These are phyloP conservation scores for Teratosphaeriaceae sp. DNA, from an alignment of 2,329 filamentous ascomycete genomes.

Conservation along the genomic window DNA sequence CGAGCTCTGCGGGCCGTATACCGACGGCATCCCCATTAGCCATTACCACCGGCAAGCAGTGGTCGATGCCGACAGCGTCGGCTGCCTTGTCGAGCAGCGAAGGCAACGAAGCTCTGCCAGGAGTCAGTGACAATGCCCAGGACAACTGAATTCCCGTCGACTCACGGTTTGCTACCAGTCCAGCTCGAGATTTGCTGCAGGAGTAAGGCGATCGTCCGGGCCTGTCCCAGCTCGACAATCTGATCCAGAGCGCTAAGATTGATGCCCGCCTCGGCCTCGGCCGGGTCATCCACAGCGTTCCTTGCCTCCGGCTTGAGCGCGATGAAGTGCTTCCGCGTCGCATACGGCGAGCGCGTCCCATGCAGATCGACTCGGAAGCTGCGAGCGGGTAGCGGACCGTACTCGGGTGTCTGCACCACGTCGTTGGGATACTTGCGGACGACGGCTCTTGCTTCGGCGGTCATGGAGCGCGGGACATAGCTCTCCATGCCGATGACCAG, in stretches of 20 bases:
- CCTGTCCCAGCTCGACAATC: slow-evolving; percentile 28
- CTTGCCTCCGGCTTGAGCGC: slow-evolving; percentile 17
- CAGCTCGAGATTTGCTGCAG: slow-evolving; percentile 15
- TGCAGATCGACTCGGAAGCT: slow-evolving; percentile 18
- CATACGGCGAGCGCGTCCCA: slow-evolving; percentile 21
- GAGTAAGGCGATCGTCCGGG: slow-evolving; percentile 20
- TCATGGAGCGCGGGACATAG: slow-evolving; percentile 28
- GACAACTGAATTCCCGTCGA: background rate
- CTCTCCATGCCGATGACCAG: slow-evolving; percentile 31
- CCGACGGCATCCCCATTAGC: too few species aligned
- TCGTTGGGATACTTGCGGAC: slow-evolving; percentile 17
- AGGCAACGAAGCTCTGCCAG: slow-evolving; percentile 14
- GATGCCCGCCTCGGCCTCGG: slow-evolving; percentile 23
- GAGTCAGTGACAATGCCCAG: background rate
- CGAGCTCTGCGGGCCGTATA: too few species aligned
- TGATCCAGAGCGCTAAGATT: slow-evolving; percentile 26
- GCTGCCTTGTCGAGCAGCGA: slow-evolving; percentile 16
- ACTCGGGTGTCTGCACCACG: slow-evolving; percentile 17
- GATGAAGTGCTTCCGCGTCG: slow-evolving; percentile 26
- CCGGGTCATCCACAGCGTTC: slow-evolving; percentile 24
- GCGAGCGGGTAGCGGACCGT: slow-evolving; percentile 21
- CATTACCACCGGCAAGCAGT: slow-evolving; percentile 16
- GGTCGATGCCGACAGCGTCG: slow-evolving; percentile 16
- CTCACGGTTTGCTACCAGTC: slow-evolving; percentile 12
- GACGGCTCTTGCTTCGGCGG: slow-evolving; percentile 18